phyloP scores from a whole-genome alignment of 176 grass and related monocot species.

The Neostapfia colusana region DNA sequence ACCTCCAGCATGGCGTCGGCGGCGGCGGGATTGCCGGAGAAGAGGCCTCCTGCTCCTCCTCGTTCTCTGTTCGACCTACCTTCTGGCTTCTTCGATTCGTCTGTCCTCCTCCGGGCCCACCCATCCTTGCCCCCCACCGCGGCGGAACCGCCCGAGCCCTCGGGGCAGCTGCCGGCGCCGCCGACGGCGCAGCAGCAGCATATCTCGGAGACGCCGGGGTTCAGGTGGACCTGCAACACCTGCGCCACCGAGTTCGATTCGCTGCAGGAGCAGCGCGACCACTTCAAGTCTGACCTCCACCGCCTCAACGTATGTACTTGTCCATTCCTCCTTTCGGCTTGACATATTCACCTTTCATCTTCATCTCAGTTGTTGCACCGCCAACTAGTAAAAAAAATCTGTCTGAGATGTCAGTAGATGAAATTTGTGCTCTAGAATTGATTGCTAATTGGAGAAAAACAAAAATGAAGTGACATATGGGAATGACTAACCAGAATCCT shows the following conservation, averaged over 20 bases:
- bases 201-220: constrained; percentile 26
- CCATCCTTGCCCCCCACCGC: constrained; percentile 35
- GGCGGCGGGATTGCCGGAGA: constrained; percentile 47
- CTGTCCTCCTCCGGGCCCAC: constrained; percentile 42
- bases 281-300: constrained; percentile 98
- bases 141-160: constrained; percentile 38
- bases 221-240: constrained; percentile 87
- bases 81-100: constrained; percentile 67
- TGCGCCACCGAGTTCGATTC: constrained; percentile 84
- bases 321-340: neutral
- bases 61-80: constrained; percentile 79
- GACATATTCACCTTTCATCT: neutral
- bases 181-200: constrained; percentile 18
- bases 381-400: neutral
- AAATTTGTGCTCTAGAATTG: neutral
- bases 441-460: neutral
- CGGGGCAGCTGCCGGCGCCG: constrained; percentile 25
- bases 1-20: constrained; percentile 49
- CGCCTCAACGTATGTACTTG: constrained; percentile 69
- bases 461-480: neutral
- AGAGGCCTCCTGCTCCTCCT: constrained; percentile 37
- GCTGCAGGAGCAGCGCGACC: constrained; percentile 80
- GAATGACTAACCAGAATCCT: neutral
- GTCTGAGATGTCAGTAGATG: neutral
- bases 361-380: neutral